Evolutionary conservation across 345 rosid species (phyloP).

Genomic region (Eucalyptus cloeziana): DNA sequence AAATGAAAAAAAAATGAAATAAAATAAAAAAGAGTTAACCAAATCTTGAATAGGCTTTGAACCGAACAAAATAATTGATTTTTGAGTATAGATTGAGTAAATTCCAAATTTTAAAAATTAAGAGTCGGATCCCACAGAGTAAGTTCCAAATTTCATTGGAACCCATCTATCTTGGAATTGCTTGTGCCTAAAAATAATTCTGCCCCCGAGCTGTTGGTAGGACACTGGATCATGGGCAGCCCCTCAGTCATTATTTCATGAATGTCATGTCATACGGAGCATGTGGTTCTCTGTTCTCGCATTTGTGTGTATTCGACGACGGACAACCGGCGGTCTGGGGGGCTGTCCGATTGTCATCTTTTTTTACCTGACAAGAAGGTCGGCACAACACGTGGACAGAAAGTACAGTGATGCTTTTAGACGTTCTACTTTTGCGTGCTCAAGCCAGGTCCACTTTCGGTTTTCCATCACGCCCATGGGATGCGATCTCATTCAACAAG

Average conservation of each 20-base stretch:
- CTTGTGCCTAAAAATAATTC: no score
- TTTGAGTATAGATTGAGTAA: not conserved
- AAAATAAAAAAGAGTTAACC: no score
- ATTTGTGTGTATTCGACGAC: not conserved
- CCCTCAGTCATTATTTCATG: not conserved
- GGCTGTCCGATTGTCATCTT: not conserved
- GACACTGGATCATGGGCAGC: not conserved
- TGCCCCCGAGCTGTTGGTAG: not conserved
- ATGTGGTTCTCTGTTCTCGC: not conserved
- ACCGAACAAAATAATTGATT: no score
- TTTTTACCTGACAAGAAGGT: not conserved
- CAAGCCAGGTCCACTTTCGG: not conserved
- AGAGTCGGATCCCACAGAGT: fast-evolving
- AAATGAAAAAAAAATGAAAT: no score
- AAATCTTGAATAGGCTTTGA: not conserved
- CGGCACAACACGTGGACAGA: not conserved
- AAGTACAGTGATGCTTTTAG: not conserved
- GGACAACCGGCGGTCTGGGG: not conserved
- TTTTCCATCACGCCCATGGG: not conserved
- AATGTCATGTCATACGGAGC: not conserved
- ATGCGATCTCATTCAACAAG: no score
- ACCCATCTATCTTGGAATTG: not conserved
- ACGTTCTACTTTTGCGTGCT: not conserved
- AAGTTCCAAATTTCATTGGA: not conserved
- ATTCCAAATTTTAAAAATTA: no score